phyloP scores from a whole-genome alignment of 1,139 yeast species.

The Keqinozyma sinolaborantium region DNA sequence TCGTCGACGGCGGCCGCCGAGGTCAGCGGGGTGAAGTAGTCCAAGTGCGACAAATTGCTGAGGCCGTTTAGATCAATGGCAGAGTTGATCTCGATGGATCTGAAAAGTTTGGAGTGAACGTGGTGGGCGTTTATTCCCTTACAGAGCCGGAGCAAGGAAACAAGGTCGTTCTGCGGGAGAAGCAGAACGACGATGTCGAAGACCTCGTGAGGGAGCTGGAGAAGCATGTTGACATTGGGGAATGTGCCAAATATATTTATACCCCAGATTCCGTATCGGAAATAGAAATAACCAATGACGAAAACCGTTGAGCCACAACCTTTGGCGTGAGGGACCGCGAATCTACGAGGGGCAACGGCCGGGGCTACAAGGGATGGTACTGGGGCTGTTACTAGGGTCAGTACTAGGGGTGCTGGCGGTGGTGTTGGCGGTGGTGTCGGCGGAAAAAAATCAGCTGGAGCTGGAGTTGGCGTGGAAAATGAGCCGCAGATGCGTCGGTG shows the following conservation, averaged over 20 bases:
- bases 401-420: too few species aligned
- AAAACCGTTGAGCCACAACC: too few species aligned
- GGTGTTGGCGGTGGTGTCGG: too few species aligned
- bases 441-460: too few species aligned
- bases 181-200: conserved; percentile 11
- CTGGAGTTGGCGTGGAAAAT: too few species aligned
- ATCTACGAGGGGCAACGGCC: too few species aligned
- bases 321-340: too few species aligned
- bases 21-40: conserved; percentile 2
- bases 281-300: conserved; percentile 4
- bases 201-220: conserved; percentile 20
- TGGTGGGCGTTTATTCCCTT: conserved; percentile 13
- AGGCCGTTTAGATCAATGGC: conserved; percentile 6
- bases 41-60: conserved; percentile 6
- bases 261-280: conserved; percentile 13
- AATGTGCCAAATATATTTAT: conserved; percentile 3
- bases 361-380: too few species aligned
- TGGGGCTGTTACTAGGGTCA: too few species aligned
- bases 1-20: too few species aligned
- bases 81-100: conserved; percentile 19
- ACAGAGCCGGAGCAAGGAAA: conserved; percentile 11
- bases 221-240: conserved; percentile 6
- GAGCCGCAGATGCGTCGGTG: too few species aligned
- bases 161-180: conserved; percentile 16
- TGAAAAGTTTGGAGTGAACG: conserved; percentile 16